Percentiles rank a stretch among this genome's conserved stretches.
Conservation (phyloP, 441 rosid species). For the Arabidopsis lyrata region DNA sequence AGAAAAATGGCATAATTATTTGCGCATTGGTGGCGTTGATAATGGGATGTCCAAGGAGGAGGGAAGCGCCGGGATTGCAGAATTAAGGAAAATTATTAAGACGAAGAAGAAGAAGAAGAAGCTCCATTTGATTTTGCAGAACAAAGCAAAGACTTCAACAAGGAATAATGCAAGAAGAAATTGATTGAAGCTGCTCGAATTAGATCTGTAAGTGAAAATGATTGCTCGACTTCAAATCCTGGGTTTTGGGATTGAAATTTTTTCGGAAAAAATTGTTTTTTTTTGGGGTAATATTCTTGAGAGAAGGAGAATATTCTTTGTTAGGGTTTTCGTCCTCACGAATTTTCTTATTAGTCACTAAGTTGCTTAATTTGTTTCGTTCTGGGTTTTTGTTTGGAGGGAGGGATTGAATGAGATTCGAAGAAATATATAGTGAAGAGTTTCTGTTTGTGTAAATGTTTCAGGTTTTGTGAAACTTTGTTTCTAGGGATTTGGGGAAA, state of each 20-base stretch:
- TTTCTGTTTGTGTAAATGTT: background rate
- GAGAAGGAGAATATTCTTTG: conserved; percentile 26
- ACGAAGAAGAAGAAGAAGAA: conserved; percentile 16
- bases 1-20: background rate
- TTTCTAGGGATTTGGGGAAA: conserved; percentile 28
- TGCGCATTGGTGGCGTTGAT: conserved; percentile 39
- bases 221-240: conserved; percentile 6
- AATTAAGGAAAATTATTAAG: conserved; percentile 12
- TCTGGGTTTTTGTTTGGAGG: conserved; percentile 7
- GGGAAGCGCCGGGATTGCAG: conserved; percentile 37
- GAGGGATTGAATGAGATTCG: background rate
- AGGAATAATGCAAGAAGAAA: conserved; percentile 2
- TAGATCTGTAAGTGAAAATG: conserved; percentile 38
- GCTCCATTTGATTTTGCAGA: conserved; percentile 1
- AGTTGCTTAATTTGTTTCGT: conserved; percentile 7
- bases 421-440: too few species aligned
- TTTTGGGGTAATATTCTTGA: conserved; percentile 15
- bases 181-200: conserved; percentile 9
- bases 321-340: conserved; percentile 1
- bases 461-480: conserved; percentile 20
- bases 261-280: background rate
- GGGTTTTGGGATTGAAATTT: conserved; percentile 17
- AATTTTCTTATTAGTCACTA: background rate
- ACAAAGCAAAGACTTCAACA: conserved; percentile 17
- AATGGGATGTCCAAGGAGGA: conserved; percentile 37